A percentile compares a stretch with the other conserved stretches of the same genome.
Evolutionary conservation across 169 alveolate genomes (phyloP).

Genomic region (Theileria equi): DNA sequence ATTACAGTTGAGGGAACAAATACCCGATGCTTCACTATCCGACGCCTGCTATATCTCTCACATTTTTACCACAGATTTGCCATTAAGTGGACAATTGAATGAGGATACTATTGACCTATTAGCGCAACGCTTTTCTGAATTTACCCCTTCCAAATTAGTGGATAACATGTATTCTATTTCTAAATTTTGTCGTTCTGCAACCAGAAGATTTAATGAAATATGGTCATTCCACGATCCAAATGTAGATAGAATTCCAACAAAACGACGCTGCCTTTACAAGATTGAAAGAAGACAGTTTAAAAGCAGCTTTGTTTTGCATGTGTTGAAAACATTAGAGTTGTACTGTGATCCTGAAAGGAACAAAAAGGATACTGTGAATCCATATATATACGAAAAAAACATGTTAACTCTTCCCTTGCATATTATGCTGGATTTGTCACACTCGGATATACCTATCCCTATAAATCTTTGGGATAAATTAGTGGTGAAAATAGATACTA

Average conservation of each 20-base stretch:
- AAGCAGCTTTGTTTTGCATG: slow-evolving; percentile 5
- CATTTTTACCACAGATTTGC: slow-evolving; percentile 36
- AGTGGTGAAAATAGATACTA: background rate
- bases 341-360: background rate
- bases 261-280: slow-evolving; percentile 24
- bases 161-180: slow-evolving; percentile 15
- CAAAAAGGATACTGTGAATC: background rate
- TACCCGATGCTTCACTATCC: slow-evolving; percentile 3
- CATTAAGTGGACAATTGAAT: slow-evolving; percentile 54
- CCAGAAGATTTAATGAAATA: slow-evolving; percentile 25
- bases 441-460: slow-evolving; percentile 48
- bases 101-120: slow-evolving; percentile 58
- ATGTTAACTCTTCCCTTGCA: slow-evolving; percentile 9
- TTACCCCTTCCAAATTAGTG: slow-evolving; percentile 18
- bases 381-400: background rate
- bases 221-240: slow-evolving; percentile 45
- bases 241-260: slow-evolving; percentile 4
- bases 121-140: slow-evolving; percentile 7
- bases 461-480: slow-evolving; percentile 36
- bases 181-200: slow-evolving; percentile 24
- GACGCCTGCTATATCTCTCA: slow-evolving; percentile 38
- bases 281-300: slow-evolving; percentile 23
- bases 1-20: slow-evolving; percentile 42
- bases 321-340: slow-evolving; percentile 14
- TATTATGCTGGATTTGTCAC: slow-evolving; percentile 29